phyloP scores from a whole-genome alignment of 108 stramenopile genomes.

The Skeletonema potamos region DNA sequence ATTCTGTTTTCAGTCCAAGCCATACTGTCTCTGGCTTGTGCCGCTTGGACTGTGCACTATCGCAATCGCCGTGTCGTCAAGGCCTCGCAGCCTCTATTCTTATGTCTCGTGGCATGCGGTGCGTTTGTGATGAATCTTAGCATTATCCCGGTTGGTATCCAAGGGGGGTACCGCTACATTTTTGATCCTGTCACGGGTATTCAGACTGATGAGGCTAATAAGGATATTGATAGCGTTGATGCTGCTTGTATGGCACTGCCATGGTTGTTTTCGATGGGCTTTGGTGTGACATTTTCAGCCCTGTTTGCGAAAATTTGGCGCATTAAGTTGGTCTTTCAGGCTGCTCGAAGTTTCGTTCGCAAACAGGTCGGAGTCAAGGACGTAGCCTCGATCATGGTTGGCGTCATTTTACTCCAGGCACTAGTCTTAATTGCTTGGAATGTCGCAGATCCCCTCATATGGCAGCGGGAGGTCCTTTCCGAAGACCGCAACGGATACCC shows the following conservation, averaged over 20 bases:
- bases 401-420: neutral
- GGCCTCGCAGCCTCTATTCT: constrained; percentile 18
- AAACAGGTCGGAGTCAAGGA: neutral
- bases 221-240: constrained; percentile 1
- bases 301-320: constrained; percentile 46
- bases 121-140: constrained; percentile 53
- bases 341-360: neutral
- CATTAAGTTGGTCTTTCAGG: constrained; percentile 4
- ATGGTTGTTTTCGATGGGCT: constrained; percentile 35
- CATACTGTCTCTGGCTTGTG: neutral
- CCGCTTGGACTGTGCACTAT: constrained; percentile 15
- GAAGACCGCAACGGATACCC: neutral
- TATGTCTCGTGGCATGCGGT: constrained; percentile 56
- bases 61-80: constrained; percentile 13
- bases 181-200: neutral
- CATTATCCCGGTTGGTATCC: constrained; percentile 39
- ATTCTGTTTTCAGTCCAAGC: neutral
- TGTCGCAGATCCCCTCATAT: neutral
- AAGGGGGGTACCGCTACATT: constrained; percentile 2
- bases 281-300: constrained; percentile 30
- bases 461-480: neutral
- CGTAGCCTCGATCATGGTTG: neutral
- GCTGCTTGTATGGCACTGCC: constrained; percentile 35
- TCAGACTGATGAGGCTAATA: no score
- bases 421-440: neutral